Conservation (phyloP, 768 basidiomycete genomes). For the Amanita inopinata region DNA sequence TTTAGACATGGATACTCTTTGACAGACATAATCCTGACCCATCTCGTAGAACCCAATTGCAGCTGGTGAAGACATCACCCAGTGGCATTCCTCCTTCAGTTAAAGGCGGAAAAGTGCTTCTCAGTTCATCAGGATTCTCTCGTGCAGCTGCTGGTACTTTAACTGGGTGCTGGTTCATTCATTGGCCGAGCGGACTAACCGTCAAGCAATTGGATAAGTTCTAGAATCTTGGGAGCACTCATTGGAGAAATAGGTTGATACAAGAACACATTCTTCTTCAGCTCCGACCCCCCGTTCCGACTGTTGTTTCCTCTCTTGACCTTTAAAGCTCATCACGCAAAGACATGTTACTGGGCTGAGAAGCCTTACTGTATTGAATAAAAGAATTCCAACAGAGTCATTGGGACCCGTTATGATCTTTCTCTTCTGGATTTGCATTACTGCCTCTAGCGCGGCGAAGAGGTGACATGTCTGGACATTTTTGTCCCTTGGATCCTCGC, state of each 20-base stretch:
- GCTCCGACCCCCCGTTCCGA: conserved; percentile 37
- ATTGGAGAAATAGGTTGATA: conserved; percentile 73
- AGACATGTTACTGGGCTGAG: conserved; percentile 2
- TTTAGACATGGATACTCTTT: neutral
- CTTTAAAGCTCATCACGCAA: conserved; percentile 19
- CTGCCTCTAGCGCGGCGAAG: conserved; percentile 70
- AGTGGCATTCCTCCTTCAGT: conserved; percentile 56
- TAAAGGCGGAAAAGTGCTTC: conserved; percentile 55
- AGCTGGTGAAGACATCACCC: conserved; percentile 85
- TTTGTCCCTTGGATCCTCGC: conserved; percentile 56
- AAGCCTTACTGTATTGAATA: conserved; percentile 82
- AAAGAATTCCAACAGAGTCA: conserved; percentile 81
- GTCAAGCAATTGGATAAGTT: conserved; percentile 68
- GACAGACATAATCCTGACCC: conserved; percentile 40
- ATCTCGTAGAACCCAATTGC: conserved; percentile 83
- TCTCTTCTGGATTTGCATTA: conserved; percentile 79
- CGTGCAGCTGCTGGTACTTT: conserved; percentile 40
- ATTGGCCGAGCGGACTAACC: conserved; percentile 32
- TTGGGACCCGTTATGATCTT: conserved; percentile 86
- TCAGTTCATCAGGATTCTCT: conserved; percentile 49
- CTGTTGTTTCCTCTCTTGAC: conserved; percentile 31
- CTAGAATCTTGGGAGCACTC: conserved; percentile 73
- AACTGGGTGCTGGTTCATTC: neutral
- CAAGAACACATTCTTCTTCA: conserved; percentile 61
- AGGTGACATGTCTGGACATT: conserved; percentile 66